Evolutionary conservation across 306 rosid species (phyloP).

Genomic region (Rubus idaeus): DNA sequence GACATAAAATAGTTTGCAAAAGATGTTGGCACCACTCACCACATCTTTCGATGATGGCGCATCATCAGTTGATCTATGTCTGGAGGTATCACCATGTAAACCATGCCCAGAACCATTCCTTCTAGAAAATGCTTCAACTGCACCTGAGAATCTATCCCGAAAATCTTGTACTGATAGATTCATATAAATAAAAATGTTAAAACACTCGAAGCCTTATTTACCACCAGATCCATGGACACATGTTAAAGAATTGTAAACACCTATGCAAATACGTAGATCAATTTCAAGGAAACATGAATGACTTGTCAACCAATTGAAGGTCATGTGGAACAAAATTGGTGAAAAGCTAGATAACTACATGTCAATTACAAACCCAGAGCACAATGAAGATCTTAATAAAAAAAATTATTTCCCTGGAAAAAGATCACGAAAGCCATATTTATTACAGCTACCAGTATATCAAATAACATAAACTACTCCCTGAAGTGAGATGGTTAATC

Average conservation of each 20-base stretch:
- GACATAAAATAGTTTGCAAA: neutral
- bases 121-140: conserved; percentile 88
- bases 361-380: neutral
- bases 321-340: neutral
- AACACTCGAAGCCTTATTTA: neutral
- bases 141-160: conserved; percentile 79
- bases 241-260: neutral
- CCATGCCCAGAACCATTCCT: conserved; percentile 73
- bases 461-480: conserved; percentile 48
- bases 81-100: conserved; percentile 64
- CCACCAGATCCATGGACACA: neutral
- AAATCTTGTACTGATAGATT: conserved; percentile 55
- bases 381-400: conserved; percentile 8
- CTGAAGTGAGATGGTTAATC: conserved; percentile 33
- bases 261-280: neutral
- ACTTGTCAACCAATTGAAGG: too few species aligned
- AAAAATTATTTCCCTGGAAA: conserved; percentile 12
- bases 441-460: conserved; percentile 46
- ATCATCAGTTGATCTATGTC: conserved; percentile 70
- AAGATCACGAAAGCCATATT: conserved; percentile 25
- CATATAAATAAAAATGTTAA: conserved; percentile 7
- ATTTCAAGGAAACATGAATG: too few species aligned
- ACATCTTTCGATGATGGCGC: conserved; percentile 79
- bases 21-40: conserved; percentile 47
- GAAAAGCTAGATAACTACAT: neutral